A percentile compares a stretch with the other conserved stretches of the same genome.
phyloP scores from a whole-genome alignment of 2,329 filamentous ascomycete species.

The Fusarium sp. region DNA sequence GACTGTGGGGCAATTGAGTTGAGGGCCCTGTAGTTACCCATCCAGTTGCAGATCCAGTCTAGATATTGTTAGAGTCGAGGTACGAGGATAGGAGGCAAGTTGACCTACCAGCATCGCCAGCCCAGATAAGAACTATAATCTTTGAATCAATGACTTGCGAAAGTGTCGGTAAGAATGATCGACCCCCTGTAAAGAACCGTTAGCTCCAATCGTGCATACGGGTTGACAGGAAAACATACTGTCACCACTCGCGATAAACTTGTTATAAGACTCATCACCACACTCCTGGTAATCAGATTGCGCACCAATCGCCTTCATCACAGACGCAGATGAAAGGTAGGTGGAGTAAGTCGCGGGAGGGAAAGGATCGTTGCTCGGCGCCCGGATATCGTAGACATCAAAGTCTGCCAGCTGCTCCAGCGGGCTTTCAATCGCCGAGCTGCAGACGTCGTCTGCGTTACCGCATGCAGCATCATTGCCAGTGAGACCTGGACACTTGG shows the following conservation, averaged over 20 bases:
- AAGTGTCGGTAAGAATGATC: slow-evolving; percentile 56
- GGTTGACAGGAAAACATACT: slow-evolving; percentile 5
- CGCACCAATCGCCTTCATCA: slow-evolving; percentile 37
- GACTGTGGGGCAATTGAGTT: slow-evolving; percentile 54
- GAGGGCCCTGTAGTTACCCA: slow-evolving; percentile 57
- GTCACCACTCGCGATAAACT: slow-evolving; percentile 34
- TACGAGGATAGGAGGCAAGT: accelerated
- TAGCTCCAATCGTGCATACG: background rate
- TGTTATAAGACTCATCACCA: slow-evolving; percentile 15
- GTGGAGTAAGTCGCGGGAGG: slow-evolving; percentile 30
- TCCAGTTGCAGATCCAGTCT: slow-evolving; percentile 69
- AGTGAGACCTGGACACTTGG: slow-evolving; percentile 30
- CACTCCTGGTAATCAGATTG: slow-evolving; percentile 34
- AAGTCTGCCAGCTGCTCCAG: slow-evolving; percentile 45
- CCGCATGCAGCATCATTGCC: slow-evolving; percentile 41
- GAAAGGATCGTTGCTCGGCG: slow-evolving; percentile 24
- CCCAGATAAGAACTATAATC: slow-evolving; percentile 62
- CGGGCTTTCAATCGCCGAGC: slow-evolving; percentile 10
- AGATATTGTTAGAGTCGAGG: background rate
- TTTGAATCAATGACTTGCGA: slow-evolving; percentile 57
- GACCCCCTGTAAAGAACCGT: slow-evolving; percentile 43
- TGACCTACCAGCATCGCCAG: slow-evolving; percentile 58
- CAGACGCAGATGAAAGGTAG: slow-evolving; percentile 23
- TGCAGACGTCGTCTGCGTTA: slow-evolving; percentile 40
- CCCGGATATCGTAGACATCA: slow-evolving; percentile 58